phyloP scores from a whole-genome alignment of 139 green algal genomes.

The Tetradesmus lagerheimii region DNA sequence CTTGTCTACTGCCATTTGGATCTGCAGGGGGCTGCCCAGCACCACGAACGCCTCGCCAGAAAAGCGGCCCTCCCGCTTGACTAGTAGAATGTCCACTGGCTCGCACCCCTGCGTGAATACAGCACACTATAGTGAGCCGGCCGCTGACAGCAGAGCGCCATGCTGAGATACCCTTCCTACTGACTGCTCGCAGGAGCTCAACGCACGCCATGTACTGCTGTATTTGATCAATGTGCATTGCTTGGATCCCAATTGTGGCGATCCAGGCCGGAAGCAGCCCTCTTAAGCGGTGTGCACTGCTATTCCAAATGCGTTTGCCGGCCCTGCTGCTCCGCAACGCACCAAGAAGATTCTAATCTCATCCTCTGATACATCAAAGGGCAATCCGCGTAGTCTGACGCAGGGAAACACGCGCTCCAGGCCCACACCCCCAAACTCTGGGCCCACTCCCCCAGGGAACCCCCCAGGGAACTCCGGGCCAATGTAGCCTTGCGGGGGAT shows the following conservation, averaged over 20 bases:
- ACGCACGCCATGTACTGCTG: not conserved
- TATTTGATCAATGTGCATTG: not conserved
- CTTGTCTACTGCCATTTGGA: conserved; percentile 79
- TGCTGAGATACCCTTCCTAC: conserved; percentile 2
- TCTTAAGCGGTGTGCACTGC: not conserved
- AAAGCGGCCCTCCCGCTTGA: conserved; percentile 72
- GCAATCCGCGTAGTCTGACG: conserved; percentile 81
- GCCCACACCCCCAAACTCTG: conserved; percentile 36
- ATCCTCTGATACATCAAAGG: conserved; percentile 83
- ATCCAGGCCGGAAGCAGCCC: not conserved
- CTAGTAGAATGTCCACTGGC: conserved; percentile 81
- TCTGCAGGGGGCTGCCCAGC: conserved; percentile 66
- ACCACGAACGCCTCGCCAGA: conserved; percentile 85
- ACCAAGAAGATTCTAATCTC: conserved; percentile 87
- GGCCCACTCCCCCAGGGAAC: conserved; percentile 12
- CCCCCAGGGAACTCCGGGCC: conserved; percentile 24
- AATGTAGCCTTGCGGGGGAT: conserved; percentile 20
- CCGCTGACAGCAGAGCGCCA: conserved; percentile 19
- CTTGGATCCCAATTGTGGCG: not conserved
- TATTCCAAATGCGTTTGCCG: not conserved
- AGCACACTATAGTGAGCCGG: conserved; percentile 3
- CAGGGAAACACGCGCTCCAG: conserved; percentile 64
- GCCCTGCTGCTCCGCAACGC: conserved; percentile 12
- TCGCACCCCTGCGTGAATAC: conserved; percentile 71
- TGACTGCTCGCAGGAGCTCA: not conserved